Evolutionary conservation across 228 moss, liverwort and hornwort genomes (phyloP).

Genomic region (Sphagnum magellanicum): DNA sequence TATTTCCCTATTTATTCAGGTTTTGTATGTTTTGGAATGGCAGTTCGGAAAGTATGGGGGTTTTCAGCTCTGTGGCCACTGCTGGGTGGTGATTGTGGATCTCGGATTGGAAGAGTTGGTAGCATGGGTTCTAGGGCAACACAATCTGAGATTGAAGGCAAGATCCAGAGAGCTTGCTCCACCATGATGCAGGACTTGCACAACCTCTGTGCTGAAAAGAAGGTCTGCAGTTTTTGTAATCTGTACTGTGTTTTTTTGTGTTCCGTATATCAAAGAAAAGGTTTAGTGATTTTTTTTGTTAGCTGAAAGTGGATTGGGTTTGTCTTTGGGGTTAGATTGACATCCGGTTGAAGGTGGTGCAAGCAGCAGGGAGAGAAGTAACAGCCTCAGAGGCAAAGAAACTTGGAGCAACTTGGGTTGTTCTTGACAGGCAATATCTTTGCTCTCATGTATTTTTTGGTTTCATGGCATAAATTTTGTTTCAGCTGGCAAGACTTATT

Average conservation of each 20-base stretch:
- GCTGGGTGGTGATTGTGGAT: slow-evolving; percentile 44
- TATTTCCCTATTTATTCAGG: no score
- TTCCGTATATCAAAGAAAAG: background rate
- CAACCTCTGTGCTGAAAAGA: slow-evolving; percentile 26
- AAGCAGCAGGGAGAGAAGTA: slow-evolving; percentile 32
- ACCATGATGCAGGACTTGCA: slow-evolving; percentile 42
- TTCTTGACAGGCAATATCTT: slow-evolving; percentile 52
- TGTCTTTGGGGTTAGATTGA: slow-evolving; percentile 14
- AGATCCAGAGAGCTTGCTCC: slow-evolving; percentile 31
- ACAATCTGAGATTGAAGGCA: slow-evolving; percentile 30
- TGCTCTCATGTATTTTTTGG: background rate
- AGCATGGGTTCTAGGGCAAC: slow-evolving; percentile 21
- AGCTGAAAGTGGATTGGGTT: background rate
- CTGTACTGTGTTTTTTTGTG: background rate
- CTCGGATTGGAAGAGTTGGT: slow-evolving; percentile 30
- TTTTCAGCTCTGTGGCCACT: slow-evolving; percentile 45
- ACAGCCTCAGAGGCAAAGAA: slow-evolving; percentile 33
- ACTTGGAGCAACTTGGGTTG: slow-evolving; percentile 52
- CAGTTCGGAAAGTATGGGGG: slow-evolving; percentile 40
- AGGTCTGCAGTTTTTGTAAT: slow-evolving; percentile 7
- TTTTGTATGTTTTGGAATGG: background rate
- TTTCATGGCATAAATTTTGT: background rate
- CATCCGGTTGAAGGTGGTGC: slow-evolving; percentile 25
- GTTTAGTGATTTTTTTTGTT: background rate
- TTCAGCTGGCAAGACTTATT: background rate